These are phyloP conservation scores for Schizopora paradoxa DNA, from an alignment of 1,284 basidiomycete species.

Conservation along the genomic window DNA sequence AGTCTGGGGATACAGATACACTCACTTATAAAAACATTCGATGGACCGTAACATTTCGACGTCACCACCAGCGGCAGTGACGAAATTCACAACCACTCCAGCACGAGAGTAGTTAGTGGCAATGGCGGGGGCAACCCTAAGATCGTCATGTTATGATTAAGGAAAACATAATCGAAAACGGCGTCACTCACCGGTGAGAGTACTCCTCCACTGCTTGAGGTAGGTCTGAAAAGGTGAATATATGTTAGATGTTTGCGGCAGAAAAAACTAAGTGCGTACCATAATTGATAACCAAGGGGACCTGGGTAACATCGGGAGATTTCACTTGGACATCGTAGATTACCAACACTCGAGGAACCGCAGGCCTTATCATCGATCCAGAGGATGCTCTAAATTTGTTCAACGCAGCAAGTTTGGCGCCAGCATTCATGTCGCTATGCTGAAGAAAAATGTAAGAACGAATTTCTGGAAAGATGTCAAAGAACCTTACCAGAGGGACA, in stretches of 20 bases:
- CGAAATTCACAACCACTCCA: constrained; percentile 90
- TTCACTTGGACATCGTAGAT: constrained; percentile 91
- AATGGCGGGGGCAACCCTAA: constrained; percentile 74
- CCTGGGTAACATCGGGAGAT: constrained; percentile 81
- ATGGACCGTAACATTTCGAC: constrained; percentile 97
- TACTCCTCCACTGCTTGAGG: constrained; percentile 96
- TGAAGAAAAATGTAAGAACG: constrained; percentile 25
- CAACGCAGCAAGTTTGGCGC: constrained; percentile 71
- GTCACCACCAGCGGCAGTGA: constrained; percentile 93
- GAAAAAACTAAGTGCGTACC: constrained; percentile 37
- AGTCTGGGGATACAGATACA: constrained; percentile 21
- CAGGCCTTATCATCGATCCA: constrained; percentile 53
- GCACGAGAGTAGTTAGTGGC: constrained; percentile 76
- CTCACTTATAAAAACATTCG: constrained; percentile 92
- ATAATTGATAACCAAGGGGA: constrained; percentile 91
- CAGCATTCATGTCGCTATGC: constrained; percentile 85
- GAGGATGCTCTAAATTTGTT: constrained; percentile 70
- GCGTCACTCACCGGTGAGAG: constrained; percentile 68
- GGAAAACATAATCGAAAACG: constrained; percentile 1
- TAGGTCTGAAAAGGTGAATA: constrained; percentile 52
- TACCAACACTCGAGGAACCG: constrained; percentile 71
- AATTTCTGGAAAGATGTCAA: neutral
- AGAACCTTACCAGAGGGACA: constrained; percentile 63
- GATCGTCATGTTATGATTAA: constrained; percentile 9
- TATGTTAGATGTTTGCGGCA: neutral